Evolutionary conservation across 768 basidiomycete genomes (phyloP), one percentile per base, ranked within the genome.

Genomic region (Macrocybe gigantea): DNA sequence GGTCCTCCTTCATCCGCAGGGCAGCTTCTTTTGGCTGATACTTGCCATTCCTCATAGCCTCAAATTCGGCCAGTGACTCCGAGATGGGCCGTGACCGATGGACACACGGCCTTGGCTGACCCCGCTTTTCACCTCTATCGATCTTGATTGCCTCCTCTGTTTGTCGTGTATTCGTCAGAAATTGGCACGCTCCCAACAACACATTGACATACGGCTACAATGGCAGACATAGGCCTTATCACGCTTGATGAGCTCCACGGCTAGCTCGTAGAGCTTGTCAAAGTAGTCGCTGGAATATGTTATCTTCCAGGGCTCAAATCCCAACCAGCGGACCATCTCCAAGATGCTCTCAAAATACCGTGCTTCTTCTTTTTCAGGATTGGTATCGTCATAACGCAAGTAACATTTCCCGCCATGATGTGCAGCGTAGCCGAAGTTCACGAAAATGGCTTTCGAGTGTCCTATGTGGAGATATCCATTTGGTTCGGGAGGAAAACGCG

Each of bases 271-370:
- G 15, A 99, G 70, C 59, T 83, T 71, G 47, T 86, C 78, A 63
- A 99, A 99, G 67, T 99, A 90, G 66, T 98, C 95, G 61, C 93
- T 96, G 41, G 95, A 97, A 68, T 98, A 98, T 4, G 96, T 98
- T 73, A 99, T 93, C 67, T 91, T 91, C 90, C 89, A 98, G 3
- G 96, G 96, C 63, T 98, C 95, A 59, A 82, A 99, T 1, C 96
- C 96, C 13, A 99, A 75, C 96, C 96, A 99, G 53, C 94, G 78
- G 33, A 98, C 79, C 58, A 86, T 91, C 68, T 97, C 94, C 60
- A 98, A 69, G 48, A 98, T 97, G 51, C 89, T 95, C 63, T 95
- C 94, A 56, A 98, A 98, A 66, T 96, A 99, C 54, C 81, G 74
- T 33, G 81, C 93, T 69, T 99, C 96, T 64, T 99, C 96, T 49